phyloP scores from a whole-genome alignment of 495 filamentous ascomycete genomes.

The Penicillium macrosclerotiorum region DNA sequence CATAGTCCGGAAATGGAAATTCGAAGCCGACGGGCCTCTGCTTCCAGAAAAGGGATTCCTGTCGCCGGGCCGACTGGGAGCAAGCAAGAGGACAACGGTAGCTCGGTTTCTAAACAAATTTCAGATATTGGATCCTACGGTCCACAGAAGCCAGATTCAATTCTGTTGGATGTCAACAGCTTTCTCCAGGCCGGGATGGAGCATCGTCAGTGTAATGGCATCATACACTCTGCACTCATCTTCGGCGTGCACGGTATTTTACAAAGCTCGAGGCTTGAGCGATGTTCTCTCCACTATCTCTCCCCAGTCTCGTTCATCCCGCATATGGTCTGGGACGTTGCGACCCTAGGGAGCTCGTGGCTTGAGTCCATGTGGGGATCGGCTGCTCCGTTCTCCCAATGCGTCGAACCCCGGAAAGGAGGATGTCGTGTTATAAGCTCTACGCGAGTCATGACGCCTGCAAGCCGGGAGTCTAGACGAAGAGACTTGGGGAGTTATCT shows the following conservation, averaged over 20 bases:
- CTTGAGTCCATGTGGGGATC: constrained; percentile 21
- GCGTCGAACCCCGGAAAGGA: background rate
- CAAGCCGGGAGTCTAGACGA: background rate
- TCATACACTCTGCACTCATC: background rate
- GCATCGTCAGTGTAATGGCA: background rate
- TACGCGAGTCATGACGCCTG: constrained; percentile 7
- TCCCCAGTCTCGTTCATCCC: background rate
- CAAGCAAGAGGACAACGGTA: too few relatives aligned
- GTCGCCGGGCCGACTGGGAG: background rate
- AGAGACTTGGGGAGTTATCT: background rate
- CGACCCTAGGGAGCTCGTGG: constrained; percentile 15
- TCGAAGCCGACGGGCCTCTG: constrained; percentile 5
- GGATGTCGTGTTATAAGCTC: background rate
- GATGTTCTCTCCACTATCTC: background rate
- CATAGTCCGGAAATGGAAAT: background rate
- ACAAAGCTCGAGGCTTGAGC: constrained; percentile 6
- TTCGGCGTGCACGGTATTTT: background rate
- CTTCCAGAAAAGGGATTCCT: background rate
- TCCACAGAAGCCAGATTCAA: too few relatives aligned
- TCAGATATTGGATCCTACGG: too few relatives aligned
- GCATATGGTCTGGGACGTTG: constrained; percentile 4
- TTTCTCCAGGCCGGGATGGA: too few relatives aligned
- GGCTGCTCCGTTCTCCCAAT: background rate
- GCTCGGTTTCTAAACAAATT: too few relatives aligned
- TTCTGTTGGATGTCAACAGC: too few relatives aligned